Evolutionary conservation across 2,329 filamentous ascomycete species (phyloP), one percentile per base, ranked within the genome.

Genomic region (Pseudopithomyces maydicus): DNA sequence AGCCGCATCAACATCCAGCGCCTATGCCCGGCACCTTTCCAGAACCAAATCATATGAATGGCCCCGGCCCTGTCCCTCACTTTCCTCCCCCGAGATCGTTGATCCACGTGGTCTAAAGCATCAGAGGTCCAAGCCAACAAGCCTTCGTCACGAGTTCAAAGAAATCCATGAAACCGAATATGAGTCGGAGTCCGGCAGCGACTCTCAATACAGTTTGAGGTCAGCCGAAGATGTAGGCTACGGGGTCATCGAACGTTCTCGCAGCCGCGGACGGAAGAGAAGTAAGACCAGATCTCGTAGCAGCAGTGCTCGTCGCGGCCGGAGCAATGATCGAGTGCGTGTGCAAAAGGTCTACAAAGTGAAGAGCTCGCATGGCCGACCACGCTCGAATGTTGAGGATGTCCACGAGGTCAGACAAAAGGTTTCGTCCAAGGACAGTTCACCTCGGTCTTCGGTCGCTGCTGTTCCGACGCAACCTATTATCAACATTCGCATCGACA

Each of bases 211-310:
- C 11, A 62, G 59, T 38, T 64, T 62, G 0, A 52, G 54, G 12
- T 64, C 62, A n/a, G 59, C 70, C 17, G 68, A 70, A 15, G 55
- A 62, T 10, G 64, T 59, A 15, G 55, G 56, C 8, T 72, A 69
- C 46, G 52, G 48, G 6, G 46, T 61, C 36, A 50, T 66, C 42
- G 62, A 58, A 26, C 64, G 62, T 11, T 61, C 61, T 26, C 51
- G 59, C 20, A 59, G 58, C 14, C 44, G 56, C 11, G 56, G 57
- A 26, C 51, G 49, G 4, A 58, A 56, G 2, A 56, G 50, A 15
- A 49, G 44, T 11, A 41, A 50, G 38, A 42, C 36, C 36, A 42
- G 56, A 8, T 29, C 54, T 17, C 53, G 52, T 17, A 57, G 53
- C 19, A 33, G 58, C 17, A 42, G 36, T 42, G 38, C 19, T 3